Evolutionary conservation across 2,329 filamentous ascomycete genomes (phyloP), one percentile per base, ranked within the genome.

Genomic region (Aspergillus pseudoterreus): DNA sequence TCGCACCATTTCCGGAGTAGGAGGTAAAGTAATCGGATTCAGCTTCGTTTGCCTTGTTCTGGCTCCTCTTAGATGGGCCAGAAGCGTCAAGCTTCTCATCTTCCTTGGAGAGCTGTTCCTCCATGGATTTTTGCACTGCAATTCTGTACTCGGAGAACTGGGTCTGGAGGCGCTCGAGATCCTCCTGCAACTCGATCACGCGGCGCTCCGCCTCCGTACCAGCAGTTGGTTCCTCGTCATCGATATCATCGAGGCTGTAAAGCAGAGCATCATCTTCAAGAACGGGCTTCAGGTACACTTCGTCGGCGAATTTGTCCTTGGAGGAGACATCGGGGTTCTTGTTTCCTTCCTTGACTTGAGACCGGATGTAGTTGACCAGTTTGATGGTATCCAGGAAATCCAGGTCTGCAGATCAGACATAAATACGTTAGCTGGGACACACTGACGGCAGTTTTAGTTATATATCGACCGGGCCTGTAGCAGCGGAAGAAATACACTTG

Each of bases 231-330:
- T 57, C 61, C 14, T 71, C 61, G 11, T 72, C 70, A 24, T 77
- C 70, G 9, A 95, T 76, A 56, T 96, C 94, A 57, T 95, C 92
- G 17, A 99, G 78, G 50, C 83, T 88, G 66, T 95, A 91, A 30
- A 99, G 82, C 48, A 97, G 76, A 4, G 92, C 88, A 68, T 99
- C 94, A 59, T 96, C 90, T 52, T 94, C 86, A 6, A 99, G 74
- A 4, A 91, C 85, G 0, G 94, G 94, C 65, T 88, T 87, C 52
- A 99, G 78, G 65, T 85, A 95, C 57, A 81, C 79, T 57, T 97
- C 92, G 55, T 90, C 83, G n/a, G 84, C 79, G 56, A 96, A 84
- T 22, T 84, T 77, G 2, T 77, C 74, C 33, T 75, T 75, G 2
- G 82, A 78, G 52, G 89, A 84, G 41, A 86, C 72, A 52, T 81